Conservation (phyloP, 306 rosid species). For the Dryas alaskensis region DNA sequence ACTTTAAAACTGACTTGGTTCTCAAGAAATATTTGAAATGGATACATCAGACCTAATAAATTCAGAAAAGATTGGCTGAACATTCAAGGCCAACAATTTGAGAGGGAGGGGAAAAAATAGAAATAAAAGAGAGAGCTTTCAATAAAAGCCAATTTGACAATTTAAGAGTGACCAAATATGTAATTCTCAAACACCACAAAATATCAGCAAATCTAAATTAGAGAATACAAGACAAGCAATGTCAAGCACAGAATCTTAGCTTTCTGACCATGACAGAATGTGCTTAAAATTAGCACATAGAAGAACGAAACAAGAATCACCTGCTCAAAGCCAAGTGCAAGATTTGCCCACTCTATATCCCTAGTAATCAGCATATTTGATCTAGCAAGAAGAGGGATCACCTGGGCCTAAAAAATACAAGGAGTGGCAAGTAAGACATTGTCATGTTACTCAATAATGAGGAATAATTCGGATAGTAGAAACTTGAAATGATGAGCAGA, state of each 20-base stretch:
- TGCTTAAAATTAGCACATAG: background rate
- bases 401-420: conserved; percentile 52
- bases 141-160: background rate
- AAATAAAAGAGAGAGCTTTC: background rate
- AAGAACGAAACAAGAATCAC: conserved; percentile 36
- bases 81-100: background rate
- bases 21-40: background rate
- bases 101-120: background rate
- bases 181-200: background rate
- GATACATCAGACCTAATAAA: background rate
- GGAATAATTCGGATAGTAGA: background rate
- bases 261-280: background rate
- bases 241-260: background rate
- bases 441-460: conserved; percentile 7
- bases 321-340: conserved; percentile 90
- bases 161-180: background rate
- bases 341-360: conserved; percentile 98
- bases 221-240: background rate
- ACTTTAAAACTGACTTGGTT: background rate
- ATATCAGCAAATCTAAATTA: background rate
- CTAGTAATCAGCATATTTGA: conserved; percentile 89
- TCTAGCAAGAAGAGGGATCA: conserved; percentile 89
- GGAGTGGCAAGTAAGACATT: conserved; percentile 21
- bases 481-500: background rate
- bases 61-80: background rate